Base-by-base conservation (phyloP, 108 stramenopile species). In the Licmophora abbreviata region DNA sequence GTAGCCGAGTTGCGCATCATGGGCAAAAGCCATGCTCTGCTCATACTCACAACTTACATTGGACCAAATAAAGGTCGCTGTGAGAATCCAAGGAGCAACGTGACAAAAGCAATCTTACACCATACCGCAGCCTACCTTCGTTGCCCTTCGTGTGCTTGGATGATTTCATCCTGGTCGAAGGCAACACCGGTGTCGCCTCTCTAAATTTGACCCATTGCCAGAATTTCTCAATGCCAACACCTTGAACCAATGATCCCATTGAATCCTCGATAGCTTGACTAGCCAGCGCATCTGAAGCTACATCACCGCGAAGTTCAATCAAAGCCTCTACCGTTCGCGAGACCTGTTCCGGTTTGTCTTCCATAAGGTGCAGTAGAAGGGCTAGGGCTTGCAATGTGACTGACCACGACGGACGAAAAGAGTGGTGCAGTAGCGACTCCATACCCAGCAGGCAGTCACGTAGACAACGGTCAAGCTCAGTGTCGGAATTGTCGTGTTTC, bases 11-110 rank as follows among this genome's bases (percentile, higher is more conserved):
- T 54, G 43, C 75, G 76, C 64, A 89, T 66, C 20, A 79, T 47
- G n/a, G 79, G 48, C 27, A 89, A 38, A 31, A 89, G 2, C 83
- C 81, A 89, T n/a, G n/a, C n/a, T n/a, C n/a, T n/a, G n/a, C n/a
- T n/a, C n/a, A n/a, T n/a, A n/a, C n/a, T n/a, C n/a, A n/a, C n/a
- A n/a, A n/a, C n/a, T n/a, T n/a, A n/a, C n/a, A n/a, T n/a, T n/a
- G n/a, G n/a, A n/a, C n/a, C n/a, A n/a, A n/a, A n/a, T n/a, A n/a
- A n/a, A n/a, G n/a, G n/a, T n/a, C n/a, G n/a, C n/a, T n/a, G n/a
- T n/a, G n/a, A n/a, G n/a, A n/a, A n/a, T n/a, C n/a, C n/a, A n/a
- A n/a, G n/a, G n/a, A n/a, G n/a, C n/a, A n/a, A n/a, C n/a, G n/a
- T n/a, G n/a, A n/a, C n/a, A n/a, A n/a, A n/a, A n/a, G n/a, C n/a